Conservation (phyloP, 2,329 filamentous ascomycete species). For the Leptodontidium sp. region DNA sequence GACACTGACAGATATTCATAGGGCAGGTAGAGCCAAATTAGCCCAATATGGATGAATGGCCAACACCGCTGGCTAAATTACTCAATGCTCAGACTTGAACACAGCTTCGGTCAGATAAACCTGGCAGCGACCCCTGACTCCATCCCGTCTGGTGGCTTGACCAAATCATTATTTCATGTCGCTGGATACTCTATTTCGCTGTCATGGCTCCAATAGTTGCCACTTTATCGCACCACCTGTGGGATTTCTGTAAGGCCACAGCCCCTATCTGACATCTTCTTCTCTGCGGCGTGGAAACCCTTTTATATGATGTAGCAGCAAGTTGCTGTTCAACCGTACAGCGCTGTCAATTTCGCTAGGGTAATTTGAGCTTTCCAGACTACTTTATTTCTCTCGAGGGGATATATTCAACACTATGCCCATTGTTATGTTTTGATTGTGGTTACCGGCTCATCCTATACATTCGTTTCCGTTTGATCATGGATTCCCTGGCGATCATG, state of each 20-base stretch:
- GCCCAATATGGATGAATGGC: constrained; percentile 11
- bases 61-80: constrained; percentile 8
- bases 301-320: neutral
- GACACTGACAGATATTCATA: neutral
- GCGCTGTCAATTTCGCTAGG: neutral
- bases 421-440: constrained; percentile 12
- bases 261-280: neutral
- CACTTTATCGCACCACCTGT: neutral
- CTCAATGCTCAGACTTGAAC: neutral
- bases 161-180: neutral
- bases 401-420: constrained; percentile 16
- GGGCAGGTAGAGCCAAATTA: neutral
- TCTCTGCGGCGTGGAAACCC: neutral
- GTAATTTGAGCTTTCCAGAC: too few relatives aligned
- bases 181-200: constrained; percentile 8
- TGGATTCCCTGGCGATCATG: constrained; percentile 16
- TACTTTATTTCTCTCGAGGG: constrained; percentile 1
- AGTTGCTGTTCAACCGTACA: neutral
- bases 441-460: neutral
- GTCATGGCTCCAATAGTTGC: constrained; percentile 16
- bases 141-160: neutral
- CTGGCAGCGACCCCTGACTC: constrained; percentile 2
- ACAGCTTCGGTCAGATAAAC: neutral
- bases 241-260: neutral
- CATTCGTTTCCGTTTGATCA: constrained; percentile 20